Conservation (phyloP, 2,329 filamentous ascomycete species). For the Fonsecaea erecta region DNA sequence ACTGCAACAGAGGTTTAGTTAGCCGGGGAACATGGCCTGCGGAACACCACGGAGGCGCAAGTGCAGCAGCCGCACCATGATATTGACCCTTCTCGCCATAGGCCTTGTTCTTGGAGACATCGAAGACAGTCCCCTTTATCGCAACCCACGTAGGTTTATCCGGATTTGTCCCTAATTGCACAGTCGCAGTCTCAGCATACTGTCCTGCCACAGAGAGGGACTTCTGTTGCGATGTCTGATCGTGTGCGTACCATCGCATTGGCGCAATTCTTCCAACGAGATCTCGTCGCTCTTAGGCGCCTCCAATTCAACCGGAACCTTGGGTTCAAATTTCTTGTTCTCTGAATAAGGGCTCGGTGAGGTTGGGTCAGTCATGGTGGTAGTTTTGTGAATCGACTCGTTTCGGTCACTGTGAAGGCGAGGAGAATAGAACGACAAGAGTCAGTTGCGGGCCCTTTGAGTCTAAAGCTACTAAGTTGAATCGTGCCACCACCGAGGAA, state of each 20-base stretch:
- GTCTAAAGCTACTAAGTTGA: background rate
- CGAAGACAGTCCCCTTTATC: constrained; percentile 89
- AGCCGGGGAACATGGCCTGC: background rate
- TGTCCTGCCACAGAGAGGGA: background rate
- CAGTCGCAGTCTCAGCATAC: constrained; percentile 17
- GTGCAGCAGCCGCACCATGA: constrained; percentile 65
- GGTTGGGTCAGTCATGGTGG: constrained; percentile 34
- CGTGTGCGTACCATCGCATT: constrained; percentile 73
- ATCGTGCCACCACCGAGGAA: background rate
- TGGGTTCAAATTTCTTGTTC: constrained; percentile 48
- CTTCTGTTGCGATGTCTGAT: background rate
- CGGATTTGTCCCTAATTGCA: constrained; percentile 45
- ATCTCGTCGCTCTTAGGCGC: constrained; percentile 90
- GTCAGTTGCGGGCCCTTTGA: background rate
- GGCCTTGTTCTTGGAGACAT: constrained; percentile 86
- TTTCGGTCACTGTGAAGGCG: constrained; percentile 23
- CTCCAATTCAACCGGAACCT: constrained; percentile 62
- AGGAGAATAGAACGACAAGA: constrained; percentile 3
- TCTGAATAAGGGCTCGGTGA: constrained; percentile 38
- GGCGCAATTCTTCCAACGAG: constrained; percentile 74
- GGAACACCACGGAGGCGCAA: constrained; percentile 5
- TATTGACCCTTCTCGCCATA: constrained; percentile 85
- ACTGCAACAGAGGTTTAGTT: constrained; percentile 59
- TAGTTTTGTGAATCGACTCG: constrained; percentile 11
- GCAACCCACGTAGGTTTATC: constrained; percentile 62